Percentiles rank a stretch among this genome's conserved stretches.
Conservation (phyloP, 306 rosid genomes). For the Cicer arietinum region DNA sequence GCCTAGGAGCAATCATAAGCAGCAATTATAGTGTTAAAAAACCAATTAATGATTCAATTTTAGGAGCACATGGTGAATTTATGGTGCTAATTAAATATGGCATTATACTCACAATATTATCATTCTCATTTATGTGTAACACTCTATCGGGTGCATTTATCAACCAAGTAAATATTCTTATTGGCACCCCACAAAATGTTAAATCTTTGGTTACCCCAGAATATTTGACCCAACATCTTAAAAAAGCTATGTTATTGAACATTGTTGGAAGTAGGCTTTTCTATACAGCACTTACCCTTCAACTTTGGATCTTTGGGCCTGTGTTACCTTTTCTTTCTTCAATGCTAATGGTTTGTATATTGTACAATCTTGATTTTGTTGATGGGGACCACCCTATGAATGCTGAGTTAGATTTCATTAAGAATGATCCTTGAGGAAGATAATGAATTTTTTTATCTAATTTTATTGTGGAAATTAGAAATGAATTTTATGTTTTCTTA, state of each 20-base stretch:
- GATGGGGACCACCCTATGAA: constrained; percentile 4
- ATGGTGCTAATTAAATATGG: constrained; percentile 27
- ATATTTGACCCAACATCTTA: constrained; percentile 29
- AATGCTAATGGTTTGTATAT: constrained; percentile 52
- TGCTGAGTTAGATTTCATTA: neutral
- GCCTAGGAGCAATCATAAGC: constrained; percentile 43
- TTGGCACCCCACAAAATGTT: constrained; percentile 34
- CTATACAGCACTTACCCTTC: constrained; percentile 59
- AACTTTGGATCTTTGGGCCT: constrained; percentile 89
- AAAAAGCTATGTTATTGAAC: constrained; percentile 17
- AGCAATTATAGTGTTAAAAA: constrained; percentile 37
- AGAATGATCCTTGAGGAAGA: neutral
- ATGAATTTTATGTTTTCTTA: too few relatives aligned
- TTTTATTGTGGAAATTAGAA: too few relatives aligned
- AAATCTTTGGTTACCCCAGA: constrained; percentile 33
- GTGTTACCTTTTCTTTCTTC: constrained; percentile 67
- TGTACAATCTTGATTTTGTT: constrained; percentile 70
- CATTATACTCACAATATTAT: neutral
- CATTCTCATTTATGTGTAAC: constrained; percentile 26
- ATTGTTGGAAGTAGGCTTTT: constrained; percentile 72
- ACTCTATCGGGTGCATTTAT: constrained; percentile 9
- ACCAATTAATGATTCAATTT: constrained; percentile 10
- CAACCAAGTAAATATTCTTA: constrained; percentile 33
- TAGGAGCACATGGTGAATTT: constrained; percentile 31
- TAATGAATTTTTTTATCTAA: too few relatives aligned